Base-by-base conservation (phyloP, 345 rosid genomes). In the Viola odorata region DNA sequence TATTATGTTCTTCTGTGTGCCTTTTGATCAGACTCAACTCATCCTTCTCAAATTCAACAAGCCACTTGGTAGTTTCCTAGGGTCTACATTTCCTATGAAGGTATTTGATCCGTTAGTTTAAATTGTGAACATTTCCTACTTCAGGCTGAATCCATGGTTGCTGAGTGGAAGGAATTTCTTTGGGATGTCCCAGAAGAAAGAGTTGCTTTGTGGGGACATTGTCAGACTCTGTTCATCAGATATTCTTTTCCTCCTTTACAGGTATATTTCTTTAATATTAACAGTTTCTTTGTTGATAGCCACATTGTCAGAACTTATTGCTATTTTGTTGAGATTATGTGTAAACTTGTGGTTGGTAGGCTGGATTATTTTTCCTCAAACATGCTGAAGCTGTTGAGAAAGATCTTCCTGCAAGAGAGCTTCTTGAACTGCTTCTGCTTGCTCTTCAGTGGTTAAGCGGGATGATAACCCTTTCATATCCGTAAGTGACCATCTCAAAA, bases 131-230 rank as follows among this genome's bases (percentile, higher is more conserved):
- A 23, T 23, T 23, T 23, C 32, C 32, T 23, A 23, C 57, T 79
- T 64, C 75, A 94, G 99, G 99, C 96, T 60, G 99, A 94, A 78
- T 86, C 97, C 64, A 83, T 94, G 97, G 97, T 88, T 64, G 94
- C 91, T 41, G 99, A 90, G 81, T 94, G 99, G 99, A 90, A 86
- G 76, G 97, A 90, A 74, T 94, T 94, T 78, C 99, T 94, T 50
- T 94, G 99, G 99, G 99, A 94, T 83, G 97, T 94, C 70, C 92
- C 92, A 45, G 99, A 94, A 80, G 99, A 94, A 78, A 88, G 97
- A 82, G 85, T 90, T 73, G 91, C 97, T 61, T 74, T 94, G 68
- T 94, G 99, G 97, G 85, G 86, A 61, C 99, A 94, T 71, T 94
- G 99, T 75, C 99, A 94, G 80, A 84, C 85, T 3, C 77, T 94